A percentile compares a stretch with the other conserved stretches of the same genome.
These are phyloP conservation scores for Dothiorella sarmentorum DNA, from an alignment of 2,329 filamentous ascomycete genomes.

Conservation along the genomic window DNA sequence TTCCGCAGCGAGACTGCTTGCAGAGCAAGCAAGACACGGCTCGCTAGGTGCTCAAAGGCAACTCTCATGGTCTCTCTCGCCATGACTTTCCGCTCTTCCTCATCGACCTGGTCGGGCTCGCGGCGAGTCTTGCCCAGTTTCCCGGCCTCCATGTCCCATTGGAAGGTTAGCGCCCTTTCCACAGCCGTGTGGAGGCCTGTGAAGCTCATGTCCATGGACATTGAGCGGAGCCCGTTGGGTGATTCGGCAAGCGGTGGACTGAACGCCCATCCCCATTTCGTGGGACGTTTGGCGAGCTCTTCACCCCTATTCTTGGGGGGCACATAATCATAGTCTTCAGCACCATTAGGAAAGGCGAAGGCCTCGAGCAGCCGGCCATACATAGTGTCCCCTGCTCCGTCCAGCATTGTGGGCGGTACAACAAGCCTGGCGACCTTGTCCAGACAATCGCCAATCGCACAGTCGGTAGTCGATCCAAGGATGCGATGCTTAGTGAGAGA, in stretches of 20 bases:
- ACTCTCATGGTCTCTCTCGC: constrained; percentile 73
- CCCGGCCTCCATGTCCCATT: constrained; percentile 29
- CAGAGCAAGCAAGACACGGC: constrained; percentile 70
- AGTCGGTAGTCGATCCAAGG: constrained; percentile 69
- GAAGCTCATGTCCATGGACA: constrained; percentile 51
- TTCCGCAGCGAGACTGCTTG: constrained; percentile 28
- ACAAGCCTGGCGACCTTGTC: constrained; percentile 82
- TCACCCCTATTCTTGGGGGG: constrained; percentile 61
- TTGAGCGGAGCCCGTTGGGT: constrained; percentile 31
- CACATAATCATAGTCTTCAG: constrained; percentile 48
- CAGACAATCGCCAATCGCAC: constrained; percentile 84
- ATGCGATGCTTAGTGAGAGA: constrained; percentile 67
- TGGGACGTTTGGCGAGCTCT: constrained; percentile 46
- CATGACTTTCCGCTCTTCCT: constrained; percentile 63
- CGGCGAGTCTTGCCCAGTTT: constrained; percentile 32
- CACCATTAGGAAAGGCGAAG: constrained; percentile 65
- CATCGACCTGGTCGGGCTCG: constrained; percentile 41
- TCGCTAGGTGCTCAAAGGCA: constrained; percentile 82
- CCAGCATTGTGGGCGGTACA: constrained; percentile 60
- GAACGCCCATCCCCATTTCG: constrained; percentile 64
- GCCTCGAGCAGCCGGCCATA: constrained; percentile 77
- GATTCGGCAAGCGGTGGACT: constrained; percentile 62
- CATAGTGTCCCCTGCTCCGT: constrained; percentile 60
- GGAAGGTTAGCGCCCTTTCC: constrained; percentile 52
- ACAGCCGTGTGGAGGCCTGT: constrained; percentile 66